Conservation (phyloP, 163 green algal genomes). For the Smithsoniella earleae region DNA sequence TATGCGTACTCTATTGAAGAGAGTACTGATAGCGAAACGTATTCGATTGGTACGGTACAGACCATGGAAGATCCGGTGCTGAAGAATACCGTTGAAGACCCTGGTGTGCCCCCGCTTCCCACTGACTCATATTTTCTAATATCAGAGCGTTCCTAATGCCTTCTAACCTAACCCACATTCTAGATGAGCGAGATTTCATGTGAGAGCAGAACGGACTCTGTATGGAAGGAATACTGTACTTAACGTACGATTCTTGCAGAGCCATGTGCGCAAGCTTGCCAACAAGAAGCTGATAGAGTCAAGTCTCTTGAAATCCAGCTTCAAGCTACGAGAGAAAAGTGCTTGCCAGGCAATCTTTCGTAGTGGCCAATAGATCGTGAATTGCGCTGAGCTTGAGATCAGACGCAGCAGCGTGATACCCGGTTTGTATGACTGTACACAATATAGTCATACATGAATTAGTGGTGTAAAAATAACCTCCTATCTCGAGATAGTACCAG, state of each 20-base stretch:
- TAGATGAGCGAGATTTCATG: no score
- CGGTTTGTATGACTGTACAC: no score
- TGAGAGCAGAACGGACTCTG: no score
- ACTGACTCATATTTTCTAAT: neutral
- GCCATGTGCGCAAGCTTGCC: neutral
- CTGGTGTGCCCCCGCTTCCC: neutral
- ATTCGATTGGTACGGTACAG: neutral
- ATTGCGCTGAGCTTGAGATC: no score
- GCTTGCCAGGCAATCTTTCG: slow-evolving; percentile 5
- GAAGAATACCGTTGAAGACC: neutral
- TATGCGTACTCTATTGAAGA: slow-evolving; percentile 34
- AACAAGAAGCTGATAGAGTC: neutral
- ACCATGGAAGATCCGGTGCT: no score
- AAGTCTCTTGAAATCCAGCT: neutral
- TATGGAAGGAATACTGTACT: no score
- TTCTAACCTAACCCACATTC: neutral
- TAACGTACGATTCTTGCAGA: neutral
- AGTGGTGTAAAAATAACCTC: no score
- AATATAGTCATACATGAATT: no score
- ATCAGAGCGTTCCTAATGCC: neutral
- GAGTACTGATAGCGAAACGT: neutral
- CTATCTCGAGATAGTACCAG: no score
- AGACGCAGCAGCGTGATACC: no score
- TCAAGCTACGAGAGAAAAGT: slow-evolving; percentile 12
- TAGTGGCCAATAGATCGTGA: no score